Evolutionary conservation across 1,284 basidiomycete genomes (phyloP).

Genomic region (Fistulina hepatica): DNA sequence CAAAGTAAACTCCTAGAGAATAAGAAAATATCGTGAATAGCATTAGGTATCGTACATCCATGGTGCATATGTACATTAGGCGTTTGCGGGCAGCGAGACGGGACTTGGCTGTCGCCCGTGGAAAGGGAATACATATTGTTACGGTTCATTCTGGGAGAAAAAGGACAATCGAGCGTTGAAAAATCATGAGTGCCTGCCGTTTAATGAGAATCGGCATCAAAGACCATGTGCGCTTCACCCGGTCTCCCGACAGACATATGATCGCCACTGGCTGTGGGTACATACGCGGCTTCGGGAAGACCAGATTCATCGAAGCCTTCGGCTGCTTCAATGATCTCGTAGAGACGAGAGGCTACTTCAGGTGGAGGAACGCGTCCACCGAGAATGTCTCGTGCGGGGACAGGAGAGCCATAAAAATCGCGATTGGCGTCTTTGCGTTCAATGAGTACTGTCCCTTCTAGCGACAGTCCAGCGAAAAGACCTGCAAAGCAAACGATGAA

Average conservation of each 20-base stretch:
- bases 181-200: too few relatives aligned
- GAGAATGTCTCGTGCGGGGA: slow-evolving; percentile 85
- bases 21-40: too few relatives aligned
- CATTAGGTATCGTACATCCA: too few relatives aligned
- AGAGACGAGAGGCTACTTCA: slow-evolving; percentile 87
- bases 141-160: too few relatives aligned
- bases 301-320: slow-evolving; percentile 72
- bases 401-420: slow-evolving; percentile 89
- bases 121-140: too few relatives aligned
- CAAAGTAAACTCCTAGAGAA: too few relatives aligned
- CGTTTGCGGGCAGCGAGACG: too few relatives aligned
- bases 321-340: slow-evolving; percentile 90
- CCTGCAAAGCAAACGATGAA: slow-evolving; percentile 35
- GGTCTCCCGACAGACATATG: slow-evolving; percentile 38
- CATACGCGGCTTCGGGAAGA: slow-evolving; percentile 71
- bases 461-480: slow-evolving; percentile 87
- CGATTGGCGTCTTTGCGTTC: slow-evolving; percentile 92
- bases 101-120: too few relatives aligned
- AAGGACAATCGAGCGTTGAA: too few relatives aligned
- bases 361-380: slow-evolving; percentile 91
- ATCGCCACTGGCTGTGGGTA: slow-evolving; percentile 57
- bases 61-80: too few relatives aligned
- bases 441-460: slow-evolving; percentile 92
- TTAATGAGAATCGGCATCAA: slow-evolving; percentile 49
- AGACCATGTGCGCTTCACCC: slow-evolving; percentile 45